Base-by-base conservation (phyloP, 2,329 filamentous ascomycete genomes). In the Verticillium nonalfalfae region DNA sequence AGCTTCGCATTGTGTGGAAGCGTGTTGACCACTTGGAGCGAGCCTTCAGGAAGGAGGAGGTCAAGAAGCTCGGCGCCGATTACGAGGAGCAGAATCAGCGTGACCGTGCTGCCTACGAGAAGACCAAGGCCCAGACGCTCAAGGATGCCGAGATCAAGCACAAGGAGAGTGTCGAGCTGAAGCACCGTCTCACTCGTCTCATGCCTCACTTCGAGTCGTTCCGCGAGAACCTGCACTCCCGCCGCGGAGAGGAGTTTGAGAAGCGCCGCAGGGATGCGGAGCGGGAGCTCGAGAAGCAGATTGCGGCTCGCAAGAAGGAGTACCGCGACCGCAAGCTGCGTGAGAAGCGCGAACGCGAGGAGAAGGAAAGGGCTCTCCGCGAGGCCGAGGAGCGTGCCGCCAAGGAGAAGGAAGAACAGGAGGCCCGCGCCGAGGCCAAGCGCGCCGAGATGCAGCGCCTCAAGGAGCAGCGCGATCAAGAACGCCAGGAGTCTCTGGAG, bases 21-120 rank as follows among this genome's bases (percentile, higher is more conserved):
- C 90, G 95, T 66, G 91, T 97, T 70, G 95, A 99, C 73, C 94
- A 99, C 78, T 81, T 99, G 69, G 95, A 99, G 81, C 91, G 95
- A 80, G 95, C 95, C 40, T 96, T 96, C 85, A 89, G 95, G 71
- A 91, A 94, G 75, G 95, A 98, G 79, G 95, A 99, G 77, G 79
- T 89, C 71, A 97, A 97, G 85, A 94, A 97, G 78, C 81, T 98
- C 62, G 81, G 87, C 62, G 87, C 88, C 58, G 95, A 99, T 72
- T 97, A 96, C 72, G 89, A 90, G 66, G 82, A 81, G 69, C 95
- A 99, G 78, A 88, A 89, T 73, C 85, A 93, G 72, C 81, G 78
- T 62, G 95, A 99, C 72, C 75, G 89, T 66, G 88, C 86, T 61
- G 86, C 91, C 50, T 96, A 97, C 73, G 91, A 98, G 71, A 81